Percentiles rank a stretch among this genome's conserved stretches.
Evolutionary conservation across 805 yeast species (phyloP).

Genomic region (Ogataea henricii): DNA sequence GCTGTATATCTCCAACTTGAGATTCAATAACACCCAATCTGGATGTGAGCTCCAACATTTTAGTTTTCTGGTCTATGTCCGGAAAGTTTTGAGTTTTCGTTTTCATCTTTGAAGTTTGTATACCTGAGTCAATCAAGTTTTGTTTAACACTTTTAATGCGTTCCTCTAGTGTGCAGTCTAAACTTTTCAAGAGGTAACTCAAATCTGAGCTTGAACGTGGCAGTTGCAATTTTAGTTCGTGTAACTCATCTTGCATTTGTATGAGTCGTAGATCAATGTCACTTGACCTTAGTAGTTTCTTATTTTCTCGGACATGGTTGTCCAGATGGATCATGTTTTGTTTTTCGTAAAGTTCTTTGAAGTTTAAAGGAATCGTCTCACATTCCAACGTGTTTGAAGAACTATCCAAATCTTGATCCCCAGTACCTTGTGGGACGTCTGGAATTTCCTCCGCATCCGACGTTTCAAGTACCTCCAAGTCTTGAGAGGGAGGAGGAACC

Average conservation of each 20-base stretch:
- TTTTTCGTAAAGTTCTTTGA: conserved; percentile 8
- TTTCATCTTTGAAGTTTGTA: neutral
- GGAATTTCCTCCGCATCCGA: conserved; percentile 10
- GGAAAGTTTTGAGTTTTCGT: neutral
- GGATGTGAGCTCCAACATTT: conserved; percentile 7
- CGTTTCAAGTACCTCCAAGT: conserved; percentile 27
- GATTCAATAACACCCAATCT: conserved; percentile 19
- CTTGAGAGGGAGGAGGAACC: conserved; percentile 19
- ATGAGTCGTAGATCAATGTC: too few species aligned
- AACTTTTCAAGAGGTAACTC: neutral
- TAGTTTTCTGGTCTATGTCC: neutral
- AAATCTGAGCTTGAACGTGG: neutral
- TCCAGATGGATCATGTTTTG: neutral
- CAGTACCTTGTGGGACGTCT: neutral
- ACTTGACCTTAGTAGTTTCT: neutral
- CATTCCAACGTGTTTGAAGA: neutral
- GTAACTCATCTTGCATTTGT: neutral
- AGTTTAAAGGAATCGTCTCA: conserved; percentile 1
- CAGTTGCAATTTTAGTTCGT: neutral
- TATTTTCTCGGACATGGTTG: neutral
- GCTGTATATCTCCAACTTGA: conserved; percentile 14
- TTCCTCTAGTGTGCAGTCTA: neutral
- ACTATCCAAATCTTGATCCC: neutral
- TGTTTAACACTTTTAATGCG: neutral
- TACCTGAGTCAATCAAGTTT: neutral